Base-by-base conservation (phyloP, 2,329 filamentous ascomycete genomes). In the Fonsecaea monophora region DNA sequence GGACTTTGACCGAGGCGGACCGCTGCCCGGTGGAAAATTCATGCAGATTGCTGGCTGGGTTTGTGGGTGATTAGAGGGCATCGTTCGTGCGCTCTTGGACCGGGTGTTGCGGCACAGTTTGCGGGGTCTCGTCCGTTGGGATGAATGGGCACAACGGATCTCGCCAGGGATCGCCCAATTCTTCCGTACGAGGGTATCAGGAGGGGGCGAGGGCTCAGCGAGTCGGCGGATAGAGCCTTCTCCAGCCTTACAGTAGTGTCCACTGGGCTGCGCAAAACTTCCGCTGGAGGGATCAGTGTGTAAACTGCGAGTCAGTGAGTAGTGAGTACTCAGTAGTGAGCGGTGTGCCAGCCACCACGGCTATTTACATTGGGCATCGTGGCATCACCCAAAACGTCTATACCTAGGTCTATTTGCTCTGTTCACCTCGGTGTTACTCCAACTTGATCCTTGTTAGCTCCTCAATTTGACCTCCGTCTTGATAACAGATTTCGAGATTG, bases 1-100 rank as follows among this genome's bases (percentile, higher is more conserved):
- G n/a, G 21, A 12, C 21, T 60, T 60, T 40, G 42, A 60, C 57
- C 57, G 57, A 60, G 57, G 57, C 40, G 13, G 34, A 35, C n/a
- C n/a, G 42, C 3, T 30, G 45, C 25, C 9, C 18, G 21, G 18
- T 40, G 45, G 21, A 10, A 25, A 50, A 12, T 30, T 15, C 45
- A 12, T 25, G 45, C 15, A 25, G 5, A n/a, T 42, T 42, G 40
- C n/a, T n/a, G 40, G 7, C 13, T 18, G 40, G 13, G 40, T 42
- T 42, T n/a, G 40, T 42, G 40, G 12, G 15, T 42, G 13, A 5
- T 50, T 9, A 7, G 45, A 13, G 10, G 45, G 18, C 37, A 25
- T 25, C 4, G 56, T 30, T 48, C 15, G 40, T 9, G 32, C 45
- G 18, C 45, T 25, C 8, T 50, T 18, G 6, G 4, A 50, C 10